These are phyloP conservation scores for Penicillium paradoxum DNA, from an alignment of 495 filamentous ascomycete species.

Conservation along the genomic window DNA sequence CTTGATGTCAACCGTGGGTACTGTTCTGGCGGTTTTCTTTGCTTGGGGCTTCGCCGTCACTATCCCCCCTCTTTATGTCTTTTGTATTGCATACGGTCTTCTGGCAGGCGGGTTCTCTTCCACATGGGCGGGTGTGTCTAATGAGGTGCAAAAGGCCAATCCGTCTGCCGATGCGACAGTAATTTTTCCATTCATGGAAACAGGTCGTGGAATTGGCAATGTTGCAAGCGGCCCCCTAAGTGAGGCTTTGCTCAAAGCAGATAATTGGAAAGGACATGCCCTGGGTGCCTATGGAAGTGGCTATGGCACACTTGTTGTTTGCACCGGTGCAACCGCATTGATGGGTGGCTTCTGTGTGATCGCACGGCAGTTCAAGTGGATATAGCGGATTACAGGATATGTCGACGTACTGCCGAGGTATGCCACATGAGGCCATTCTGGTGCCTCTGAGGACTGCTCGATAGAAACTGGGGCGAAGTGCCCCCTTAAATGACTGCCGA, in stretches of 20 bases:
- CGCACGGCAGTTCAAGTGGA: constrained; percentile 15
- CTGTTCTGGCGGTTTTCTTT: constrained; percentile 52
- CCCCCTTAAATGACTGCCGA: not conserved
- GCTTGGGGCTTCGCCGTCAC: constrained; percentile 52
- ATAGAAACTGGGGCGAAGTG: not conserved
- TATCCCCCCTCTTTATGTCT: constrained; percentile 31
- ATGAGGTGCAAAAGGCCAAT: constrained; percentile 39
- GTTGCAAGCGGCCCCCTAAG: constrained; percentile 53
- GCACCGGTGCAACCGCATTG: constrained; percentile 37
- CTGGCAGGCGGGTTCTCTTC: constrained; percentile 54
- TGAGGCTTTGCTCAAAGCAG: constrained; percentile 19
- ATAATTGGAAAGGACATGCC: constrained; percentile 12
- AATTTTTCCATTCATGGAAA: constrained; percentile 54
- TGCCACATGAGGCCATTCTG: not conserved
- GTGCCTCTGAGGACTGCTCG: not conserved
- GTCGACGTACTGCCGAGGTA: not conserved
- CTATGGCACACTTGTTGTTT: constrained; percentile 37
- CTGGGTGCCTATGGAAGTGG: constrained; percentile 32
- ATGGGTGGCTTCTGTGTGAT: constrained; percentile 32
- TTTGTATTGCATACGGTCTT: constrained; percentile 57
- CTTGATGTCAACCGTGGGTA: constrained; percentile 50
- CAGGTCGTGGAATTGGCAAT: constrained; percentile 59
- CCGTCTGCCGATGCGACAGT: constrained; percentile 43
- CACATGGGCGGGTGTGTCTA: constrained; percentile 55
- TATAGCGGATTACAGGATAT: constrained; percentile 11